phyloP scores from a whole-genome alignment of 768 basidiomycete species.

The Hirschioporus abietinus region DNA sequence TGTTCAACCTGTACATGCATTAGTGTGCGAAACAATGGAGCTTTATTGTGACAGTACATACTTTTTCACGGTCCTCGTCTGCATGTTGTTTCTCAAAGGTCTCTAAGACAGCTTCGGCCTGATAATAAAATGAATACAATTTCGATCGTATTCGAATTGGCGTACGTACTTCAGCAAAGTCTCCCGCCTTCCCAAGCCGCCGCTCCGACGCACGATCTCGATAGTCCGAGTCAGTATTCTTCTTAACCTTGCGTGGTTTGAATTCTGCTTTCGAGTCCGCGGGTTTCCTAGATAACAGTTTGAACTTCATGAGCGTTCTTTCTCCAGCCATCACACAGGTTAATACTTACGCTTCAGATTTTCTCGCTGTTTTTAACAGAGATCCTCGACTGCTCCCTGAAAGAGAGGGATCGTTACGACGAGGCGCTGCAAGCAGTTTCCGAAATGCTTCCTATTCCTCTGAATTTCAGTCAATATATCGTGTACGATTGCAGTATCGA shows the following conservation, averaged over 20 bases:
- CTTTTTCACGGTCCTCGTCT: conserved; percentile 55
- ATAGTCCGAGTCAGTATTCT: conserved; percentile 46
- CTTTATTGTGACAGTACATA: conserved; percentile 27
- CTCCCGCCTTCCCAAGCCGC: conserved; percentile 57
- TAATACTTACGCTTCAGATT: conserved; percentile 14
- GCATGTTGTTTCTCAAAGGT: conserved; percentile 70
- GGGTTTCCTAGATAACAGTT: conserved; percentile 33
- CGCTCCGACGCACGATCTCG: conserved; percentile 76
- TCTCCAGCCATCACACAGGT: conserved; percentile 18
- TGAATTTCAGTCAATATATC: neutral
- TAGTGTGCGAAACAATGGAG: neutral
- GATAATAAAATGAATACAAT: conserved; percentile 5
- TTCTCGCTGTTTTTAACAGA: conserved; percentile 21
- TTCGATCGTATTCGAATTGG: neutral
- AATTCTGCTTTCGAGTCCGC: conserved; percentile 58
- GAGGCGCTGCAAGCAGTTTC: conserved; percentile 37
- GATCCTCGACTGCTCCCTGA: conserved; percentile 28
- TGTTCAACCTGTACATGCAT: conserved; percentile 53
- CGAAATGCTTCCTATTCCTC: conserved; percentile 53
- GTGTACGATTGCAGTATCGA: neutral
- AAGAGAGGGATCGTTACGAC: conserved; percentile 18
- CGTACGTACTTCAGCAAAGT: conserved; percentile 60
- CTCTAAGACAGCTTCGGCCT: conserved; percentile 78
- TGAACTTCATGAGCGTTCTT: conserved; percentile 25
- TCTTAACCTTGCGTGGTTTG: conserved; percentile 79